phyloP scores from a whole-genome alignment of 495 filamentous ascomycete species.

The Aspergillus olivimuriae region DNA sequence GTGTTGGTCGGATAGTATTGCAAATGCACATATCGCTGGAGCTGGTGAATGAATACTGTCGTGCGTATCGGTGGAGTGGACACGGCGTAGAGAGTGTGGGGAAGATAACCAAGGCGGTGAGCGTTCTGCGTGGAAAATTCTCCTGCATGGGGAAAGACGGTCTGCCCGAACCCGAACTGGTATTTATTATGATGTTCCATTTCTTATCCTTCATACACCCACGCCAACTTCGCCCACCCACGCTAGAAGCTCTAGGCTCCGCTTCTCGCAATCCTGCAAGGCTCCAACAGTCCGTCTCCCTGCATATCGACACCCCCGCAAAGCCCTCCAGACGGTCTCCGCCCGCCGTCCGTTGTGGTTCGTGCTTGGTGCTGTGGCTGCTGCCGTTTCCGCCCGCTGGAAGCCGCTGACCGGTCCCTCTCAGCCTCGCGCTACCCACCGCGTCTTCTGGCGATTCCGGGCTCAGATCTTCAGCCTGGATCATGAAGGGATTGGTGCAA shows the following conservation, averaged over 20 bases:
- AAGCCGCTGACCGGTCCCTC: not conserved
- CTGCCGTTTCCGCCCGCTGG: not conserved
- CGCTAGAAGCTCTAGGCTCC: not conserved
- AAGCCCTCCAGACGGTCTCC: no score
- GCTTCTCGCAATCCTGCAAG: no score
- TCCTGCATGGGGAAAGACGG: conserved; percentile 6
- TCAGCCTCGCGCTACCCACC: no score
- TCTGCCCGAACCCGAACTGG: not conserved
- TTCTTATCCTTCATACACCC: no score
- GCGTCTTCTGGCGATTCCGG: no score
- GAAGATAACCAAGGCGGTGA: conserved; percentile 13
- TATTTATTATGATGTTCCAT: not conserved
- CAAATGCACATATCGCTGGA: no score
- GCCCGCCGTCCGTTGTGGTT: not conserved
- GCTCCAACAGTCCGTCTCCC: no score
- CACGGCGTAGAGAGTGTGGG: not conserved
- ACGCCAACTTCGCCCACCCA: not conserved
- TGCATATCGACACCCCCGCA: no score
- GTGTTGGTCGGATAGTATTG: no score
- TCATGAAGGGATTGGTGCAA: conserved; percentile 2
- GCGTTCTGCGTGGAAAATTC: conserved; percentile 24
- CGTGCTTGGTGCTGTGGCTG: not conserved
- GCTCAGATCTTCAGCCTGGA: no score
- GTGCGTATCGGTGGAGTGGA: no score
- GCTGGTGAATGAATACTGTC: not conserved